Base-by-base conservation (phyloP, 768 basidiomycete genomes). In the Hydnum rufescens region DNA sequence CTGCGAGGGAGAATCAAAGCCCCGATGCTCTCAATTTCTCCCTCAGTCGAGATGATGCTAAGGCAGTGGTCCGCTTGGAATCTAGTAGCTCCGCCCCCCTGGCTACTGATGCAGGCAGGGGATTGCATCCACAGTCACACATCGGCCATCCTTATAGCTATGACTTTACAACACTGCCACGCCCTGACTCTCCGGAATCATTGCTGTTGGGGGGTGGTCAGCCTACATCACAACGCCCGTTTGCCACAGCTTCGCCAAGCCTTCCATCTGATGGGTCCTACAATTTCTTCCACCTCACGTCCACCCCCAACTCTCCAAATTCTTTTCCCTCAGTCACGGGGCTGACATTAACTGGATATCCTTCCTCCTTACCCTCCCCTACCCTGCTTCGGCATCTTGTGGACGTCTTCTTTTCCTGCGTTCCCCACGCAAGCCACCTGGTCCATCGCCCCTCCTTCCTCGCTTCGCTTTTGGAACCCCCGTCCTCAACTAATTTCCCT, bases 401-500 rank as follows among this genome's bases (percentile, higher is more conserved):
- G 4, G 55, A 56, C 5, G 36, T 53, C 31, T 56, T 56, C 34
- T 55, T 56, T 32, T 25, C 46, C 13, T 51, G 42, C 19, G 55
- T 55, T 25, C 54, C 55, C 16, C 39, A 43, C 32, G 55, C 55
- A 5, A n/a, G 23, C 28, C 54, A 49, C 26, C 46, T 56, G 2
- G 6, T 56, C 13, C 55, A 56, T 26, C 34, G 43, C 42, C 55
- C 55, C 23, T 50, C 55, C 26, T 56, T 56, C 31, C 46, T 55
- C 47, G 29, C 44, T 4, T 23, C 47, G 3, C 16, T 50, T 4
- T 28, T 50, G 18, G 29, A 42, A 22, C 16, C 16, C 8, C 56
- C 55, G 3, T 13, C 46, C 28, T 42, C 34, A 5, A 3, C 36
- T 1, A 34, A 42, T 19, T 56, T 50, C 22, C 55, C 55, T 25